Evolutionary conservation across 345 rosid genomes (phyloP), one percentile per base, ranked within the genome.

Genomic region (Firmiana major): DNA sequence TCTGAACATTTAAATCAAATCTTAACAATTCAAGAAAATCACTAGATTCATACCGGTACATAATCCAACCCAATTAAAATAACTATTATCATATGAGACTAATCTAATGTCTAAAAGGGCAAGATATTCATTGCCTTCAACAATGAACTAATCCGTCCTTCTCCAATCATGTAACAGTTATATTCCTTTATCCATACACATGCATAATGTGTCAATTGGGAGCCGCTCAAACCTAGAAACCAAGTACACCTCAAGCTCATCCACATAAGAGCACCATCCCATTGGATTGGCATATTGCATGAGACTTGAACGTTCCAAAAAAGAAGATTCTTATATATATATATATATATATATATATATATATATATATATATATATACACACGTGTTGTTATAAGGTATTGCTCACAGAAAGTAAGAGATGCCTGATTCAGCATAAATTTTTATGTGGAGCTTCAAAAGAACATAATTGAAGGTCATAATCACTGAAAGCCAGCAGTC

Each of bases 391-490:
- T 11, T 48, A 36, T 7, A 31, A 45, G 11, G 10, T 13, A 36
- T 10, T 19, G 63, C 31, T 72, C 5, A 12, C 38, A 54, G 34
- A 71, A 51, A n/a, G 24, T 3, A 65, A 76, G 73, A 40, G 57
- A 76, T 51, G 40, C n/a, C 40, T 55, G 73, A 79, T 60, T 72
- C 71, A 67, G 17, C 13, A 51, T 21, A 73, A 40, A 38, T 26
- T 63, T 63, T 40, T 63, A 46, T 22, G 31, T 38, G 40, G 2
- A 55, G 43, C 81, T 68, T 8, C 24, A 65, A 75, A n/a, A n/a
- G n/a, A n/a, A 28, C 60, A 34, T 9, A 70, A 64, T 17, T 65
- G 53, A 62, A 28, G 68, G 31, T 49, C 77, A 36, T 40, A 10
- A 72, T 59, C 46, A 76, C 42, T 55, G 58, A 17, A 54, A 26